A percentile compares a stretch with the other conserved stretches of the same genome.
phyloP scores from a whole-genome alignment of 768 basidiomycete genomes.

The Hypsizygus marmoreus region DNA sequence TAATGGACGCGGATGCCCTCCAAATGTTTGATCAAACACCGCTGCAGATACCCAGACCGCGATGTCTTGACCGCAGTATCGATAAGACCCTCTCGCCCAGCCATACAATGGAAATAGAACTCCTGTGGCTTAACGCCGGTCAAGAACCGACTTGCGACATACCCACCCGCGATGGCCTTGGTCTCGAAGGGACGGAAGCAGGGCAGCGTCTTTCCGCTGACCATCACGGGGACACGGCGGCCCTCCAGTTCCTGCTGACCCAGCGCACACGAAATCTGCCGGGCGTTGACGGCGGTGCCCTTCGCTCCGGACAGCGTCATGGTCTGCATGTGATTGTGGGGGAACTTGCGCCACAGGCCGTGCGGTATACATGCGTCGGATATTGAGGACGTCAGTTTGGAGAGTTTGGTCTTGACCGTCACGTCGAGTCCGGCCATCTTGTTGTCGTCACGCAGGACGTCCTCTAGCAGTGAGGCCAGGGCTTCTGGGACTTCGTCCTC shows the following conservation, averaged over 20 bases:
- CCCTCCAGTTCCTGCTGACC: constrained; percentile 99
- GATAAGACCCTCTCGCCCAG: constrained; percentile 97
- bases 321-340: constrained; percentile 98
- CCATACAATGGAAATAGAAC: constrained; percentile 99
- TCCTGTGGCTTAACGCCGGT: constrained; percentile 98
- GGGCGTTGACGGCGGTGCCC: constrained; percentile 95
- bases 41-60: constrained; percentile 96
- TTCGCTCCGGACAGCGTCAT: constrained; percentile 99
- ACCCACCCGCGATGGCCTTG: constrained; percentile 96
- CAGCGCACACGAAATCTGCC: constrained; percentile 96
- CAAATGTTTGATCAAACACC: constrained; percentile 97
- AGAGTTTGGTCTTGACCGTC: constrained; percentile 83
- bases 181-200: constrained; percentile 98
- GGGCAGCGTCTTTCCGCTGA: constrained; percentile 96
- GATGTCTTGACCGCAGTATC: constrained; percentile 99
- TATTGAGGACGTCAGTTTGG: constrained; percentile 87
- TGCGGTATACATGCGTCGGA: constrained; percentile 86
- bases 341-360: constrained; percentile 90
- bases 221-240: constrained; percentile 98
- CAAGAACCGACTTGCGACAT: constrained; percentile 97
- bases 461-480: constrained; percentile 75
- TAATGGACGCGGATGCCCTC: constrained; percentile 97
- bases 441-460: constrained; percentile 90
- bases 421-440: constrained; percentile 98
- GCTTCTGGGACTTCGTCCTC: constrained; percentile 55